Conservation (phyloP, 2,329 filamentous ascomycete genomes). For the Grosmannia serpens region DNA sequence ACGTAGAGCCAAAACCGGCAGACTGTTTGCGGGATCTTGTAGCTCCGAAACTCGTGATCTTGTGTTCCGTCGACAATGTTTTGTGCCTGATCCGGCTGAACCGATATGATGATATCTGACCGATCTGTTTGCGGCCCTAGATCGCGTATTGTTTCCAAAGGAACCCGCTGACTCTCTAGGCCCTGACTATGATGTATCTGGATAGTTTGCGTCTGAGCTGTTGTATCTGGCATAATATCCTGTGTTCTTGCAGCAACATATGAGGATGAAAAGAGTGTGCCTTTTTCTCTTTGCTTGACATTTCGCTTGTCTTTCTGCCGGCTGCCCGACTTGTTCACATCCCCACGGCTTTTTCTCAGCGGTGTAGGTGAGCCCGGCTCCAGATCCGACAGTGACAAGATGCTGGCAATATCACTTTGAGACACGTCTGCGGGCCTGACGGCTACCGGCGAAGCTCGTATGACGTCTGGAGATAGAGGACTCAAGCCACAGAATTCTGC, state of each 20-base stretch:
- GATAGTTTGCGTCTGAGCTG: not conserved
- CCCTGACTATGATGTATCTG: slow-evolving; percentile 17
- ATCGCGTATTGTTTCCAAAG: slow-evolving; percentile 33
- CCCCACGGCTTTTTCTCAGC: not conserved
- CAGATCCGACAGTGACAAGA: slow-evolving; percentile 7
- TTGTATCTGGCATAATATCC: not conserved
- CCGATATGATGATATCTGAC: slow-evolving; percentile 43
- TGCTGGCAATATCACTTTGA: not conserved
- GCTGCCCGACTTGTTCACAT: not conserved
- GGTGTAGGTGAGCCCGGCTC: slow-evolving; percentile 18
- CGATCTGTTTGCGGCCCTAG: slow-evolving; percentile 36
- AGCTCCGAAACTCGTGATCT: slow-evolving; percentile 44
- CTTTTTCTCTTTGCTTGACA: not conserved
- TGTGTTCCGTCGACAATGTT: slow-evolving; percentile 37
- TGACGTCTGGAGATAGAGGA: not conserved
- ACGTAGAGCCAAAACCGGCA: slow-evolving; percentile 53
- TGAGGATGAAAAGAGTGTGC: not conserved
- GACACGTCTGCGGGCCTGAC: not conserved
- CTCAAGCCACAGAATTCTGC: slow-evolving; percentile 17
- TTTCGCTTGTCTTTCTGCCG: not conserved
- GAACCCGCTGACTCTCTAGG: slow-evolving; percentile 39
- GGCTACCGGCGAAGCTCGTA: not conserved
- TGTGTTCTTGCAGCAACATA: not conserved
- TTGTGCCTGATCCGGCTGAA: slow-evolving; percentile 33
- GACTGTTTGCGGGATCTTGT: slow-evolving; percentile 42